These are phyloP conservation scores for Zygotorulaspora florentina DNA, from an alignment of 805 yeast species.

Conservation along the genomic window DNA sequence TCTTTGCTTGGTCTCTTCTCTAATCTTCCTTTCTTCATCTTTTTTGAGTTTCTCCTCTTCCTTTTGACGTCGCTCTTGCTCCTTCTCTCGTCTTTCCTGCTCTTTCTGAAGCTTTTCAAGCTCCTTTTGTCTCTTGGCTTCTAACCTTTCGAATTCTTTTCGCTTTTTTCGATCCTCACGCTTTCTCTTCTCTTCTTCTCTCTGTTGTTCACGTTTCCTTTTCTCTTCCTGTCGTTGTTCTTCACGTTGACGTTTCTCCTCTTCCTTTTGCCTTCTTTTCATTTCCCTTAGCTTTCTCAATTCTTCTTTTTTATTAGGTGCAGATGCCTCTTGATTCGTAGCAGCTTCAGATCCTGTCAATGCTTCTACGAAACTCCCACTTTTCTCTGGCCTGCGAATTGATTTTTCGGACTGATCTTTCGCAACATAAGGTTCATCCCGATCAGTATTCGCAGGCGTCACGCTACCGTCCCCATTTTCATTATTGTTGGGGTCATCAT, in stretches of 20 bases:
- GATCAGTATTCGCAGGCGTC: not conserved
- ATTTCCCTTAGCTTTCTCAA: conserved; percentile 15
- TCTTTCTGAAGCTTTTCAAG: conserved; percentile 19
- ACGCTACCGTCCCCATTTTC: not conserved
- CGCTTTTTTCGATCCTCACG: conserved; percentile 20
- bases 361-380: not conserved
- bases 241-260: conserved; percentile 20
- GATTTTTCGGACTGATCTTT: no score
- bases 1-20: conserved; percentile 35
- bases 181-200: conserved; percentile 29
- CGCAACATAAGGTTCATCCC: not conserved
- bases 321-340: not conserved
- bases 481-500: not conserved
- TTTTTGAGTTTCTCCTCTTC: conserved; percentile 20
- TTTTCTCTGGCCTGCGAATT: no score
- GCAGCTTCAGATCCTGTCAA: not conserved
- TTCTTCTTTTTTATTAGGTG: conserved; percentile 13
- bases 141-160: conserved; percentile 23
- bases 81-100: conserved; percentile 20
- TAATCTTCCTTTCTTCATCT: conserved; percentile 27
- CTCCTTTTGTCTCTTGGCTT: conserved; percentile 20
- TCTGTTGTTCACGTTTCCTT: conserved; percentile 36
- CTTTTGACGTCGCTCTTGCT: conserved; percentile 23
- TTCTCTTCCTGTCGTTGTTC: conserved; percentile 24
- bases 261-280: conserved; percentile 13